phyloP scores from a whole-genome alignment of 2,329 filamentous ascomycete species.

The Aureobasidium sp. region DNA sequence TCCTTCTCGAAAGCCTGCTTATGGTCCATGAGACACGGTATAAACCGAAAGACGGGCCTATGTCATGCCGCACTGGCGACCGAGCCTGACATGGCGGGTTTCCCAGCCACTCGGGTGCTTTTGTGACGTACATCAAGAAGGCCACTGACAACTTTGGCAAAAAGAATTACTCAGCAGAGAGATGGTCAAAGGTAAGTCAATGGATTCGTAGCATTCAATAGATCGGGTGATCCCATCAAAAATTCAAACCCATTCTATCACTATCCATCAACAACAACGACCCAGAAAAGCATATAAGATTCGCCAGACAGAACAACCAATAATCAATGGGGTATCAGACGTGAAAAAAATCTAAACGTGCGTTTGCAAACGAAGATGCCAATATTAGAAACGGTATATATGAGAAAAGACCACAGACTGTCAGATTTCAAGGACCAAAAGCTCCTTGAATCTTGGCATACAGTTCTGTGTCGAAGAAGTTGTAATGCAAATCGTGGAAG shows the following conservation, averaged over 20 bases:
- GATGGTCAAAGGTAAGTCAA: too few species aligned
- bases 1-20: not conserved
- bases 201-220: too few species aligned
- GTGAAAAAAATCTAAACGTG: not conserved
- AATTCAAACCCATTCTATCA: not conserved
- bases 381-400: not conserved
- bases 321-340: not conserved
- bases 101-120: not conserved
- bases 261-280: not conserved
- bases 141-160: too few species aligned
- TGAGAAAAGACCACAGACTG: not conserved
- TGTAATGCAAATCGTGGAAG: constrained; percentile 74
- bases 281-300: not conserved
- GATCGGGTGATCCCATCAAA: too few species aligned
- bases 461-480: constrained; percentile 85
- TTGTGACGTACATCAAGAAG: not conserved
- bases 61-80: not conserved
- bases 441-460: constrained; percentile 68
- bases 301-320: not conserved
- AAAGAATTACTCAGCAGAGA: too few species aligned
- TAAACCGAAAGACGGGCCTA: not conserved
- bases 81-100: not conserved
- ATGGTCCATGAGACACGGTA: not conserved
- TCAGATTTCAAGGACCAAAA: constrained; percentile 15
- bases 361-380: not conserved